Evolutionary conservation across 768 basidiomycete genomes (phyloP).

Genomic region (Pilatotrama ljubarskyi): DNA sequence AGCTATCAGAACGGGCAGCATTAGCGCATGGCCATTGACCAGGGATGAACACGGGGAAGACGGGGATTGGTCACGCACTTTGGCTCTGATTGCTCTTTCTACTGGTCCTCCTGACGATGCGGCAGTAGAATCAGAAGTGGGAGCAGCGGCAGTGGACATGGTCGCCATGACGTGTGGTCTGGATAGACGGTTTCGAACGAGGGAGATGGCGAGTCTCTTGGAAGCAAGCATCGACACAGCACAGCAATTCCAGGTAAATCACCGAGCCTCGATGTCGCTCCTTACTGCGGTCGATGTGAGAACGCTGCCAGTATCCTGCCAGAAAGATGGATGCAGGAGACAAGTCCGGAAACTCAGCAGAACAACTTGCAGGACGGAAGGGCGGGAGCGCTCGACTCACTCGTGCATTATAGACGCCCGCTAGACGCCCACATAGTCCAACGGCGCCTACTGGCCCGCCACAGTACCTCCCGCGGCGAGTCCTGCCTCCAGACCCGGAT

Average conservation of each 20-base stretch:
- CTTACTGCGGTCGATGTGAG: not conserved
- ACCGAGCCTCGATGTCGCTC: too few relatives aligned
- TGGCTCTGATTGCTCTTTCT: constrained; percentile 60
- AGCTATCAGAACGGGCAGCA: constrained; percentile 46
- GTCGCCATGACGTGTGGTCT: constrained; percentile 16
- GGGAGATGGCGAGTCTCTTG: constrained; percentile 21
- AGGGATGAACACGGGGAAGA: not conserved
- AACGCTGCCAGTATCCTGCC: too few relatives aligned
- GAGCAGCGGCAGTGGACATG: constrained; percentile 11
- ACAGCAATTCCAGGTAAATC: not conserved
- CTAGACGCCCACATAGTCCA: too few relatives aligned
- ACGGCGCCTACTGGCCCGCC: too few relatives aligned
- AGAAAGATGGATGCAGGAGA: not conserved
- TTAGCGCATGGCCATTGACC: not conserved
- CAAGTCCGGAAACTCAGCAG: too few relatives aligned
- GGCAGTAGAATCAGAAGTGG: constrained; percentile 11
- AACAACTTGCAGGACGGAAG: too few relatives aligned
- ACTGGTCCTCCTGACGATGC: constrained; percentile 45
- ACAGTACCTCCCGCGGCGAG: too few relatives aligned
- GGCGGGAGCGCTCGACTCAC: too few relatives aligned
- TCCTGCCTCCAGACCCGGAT: too few relatives aligned
- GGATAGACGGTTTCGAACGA: constrained; percentile 23
- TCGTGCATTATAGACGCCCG: too few relatives aligned
- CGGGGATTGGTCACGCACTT: constrained; percentile 40
- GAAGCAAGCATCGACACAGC: constrained; percentile 13